These are phyloP conservation scores for Penstemon eatonii DNA, from an alignment of 257 asterid genomes.

Conservation along the genomic window DNA sequence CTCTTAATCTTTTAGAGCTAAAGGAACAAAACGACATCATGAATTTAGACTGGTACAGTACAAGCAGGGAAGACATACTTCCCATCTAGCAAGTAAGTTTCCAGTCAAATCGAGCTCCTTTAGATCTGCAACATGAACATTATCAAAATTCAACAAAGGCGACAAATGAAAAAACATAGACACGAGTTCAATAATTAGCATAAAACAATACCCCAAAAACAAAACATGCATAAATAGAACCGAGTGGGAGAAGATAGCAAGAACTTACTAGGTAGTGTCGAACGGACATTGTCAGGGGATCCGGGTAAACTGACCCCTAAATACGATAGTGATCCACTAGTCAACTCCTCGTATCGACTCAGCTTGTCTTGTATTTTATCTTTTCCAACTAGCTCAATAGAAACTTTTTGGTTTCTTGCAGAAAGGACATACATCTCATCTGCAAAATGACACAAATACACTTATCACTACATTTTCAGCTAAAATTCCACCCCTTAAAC, in stretches of 20 bases:
- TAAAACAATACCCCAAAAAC: not conserved
- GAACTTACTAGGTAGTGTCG: conserved; percentile 75
- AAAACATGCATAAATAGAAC: conserved; percentile 4
- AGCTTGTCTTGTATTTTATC: conserved; percentile 76
- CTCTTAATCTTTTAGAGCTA: conserved; percentile 8
- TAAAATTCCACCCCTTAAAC: conserved; percentile 9
- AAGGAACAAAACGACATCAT: not conserved
- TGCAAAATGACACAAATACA: conserved; percentile 33
- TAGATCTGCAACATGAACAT: conserved; percentile 55
- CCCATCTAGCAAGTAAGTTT: conserved; percentile 76
- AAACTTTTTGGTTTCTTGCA: conserved; percentile 73
- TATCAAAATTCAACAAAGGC: conserved; percentile 24
- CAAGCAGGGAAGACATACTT: conserved; percentile 54
- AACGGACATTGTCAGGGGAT: conserved; percentile 42
- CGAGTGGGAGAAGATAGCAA: conserved; percentile 19
- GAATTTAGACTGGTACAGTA: conserved; percentile 4
- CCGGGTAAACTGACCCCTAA: conserved; percentile 79
- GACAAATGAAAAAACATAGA: not conserved
- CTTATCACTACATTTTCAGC: conserved; percentile 6
- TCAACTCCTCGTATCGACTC: conserved; percentile 82
- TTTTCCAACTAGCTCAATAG: conserved; percentile 84
- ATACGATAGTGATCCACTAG: conserved; percentile 67
- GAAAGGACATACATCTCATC: conserved; percentile 99
- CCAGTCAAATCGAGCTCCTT: conserved; percentile 97
- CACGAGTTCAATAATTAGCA: conserved; percentile 8